phyloP scores from a whole-genome alignment of 768 basidiomycete species.

The Amanita phalloides region DNA sequence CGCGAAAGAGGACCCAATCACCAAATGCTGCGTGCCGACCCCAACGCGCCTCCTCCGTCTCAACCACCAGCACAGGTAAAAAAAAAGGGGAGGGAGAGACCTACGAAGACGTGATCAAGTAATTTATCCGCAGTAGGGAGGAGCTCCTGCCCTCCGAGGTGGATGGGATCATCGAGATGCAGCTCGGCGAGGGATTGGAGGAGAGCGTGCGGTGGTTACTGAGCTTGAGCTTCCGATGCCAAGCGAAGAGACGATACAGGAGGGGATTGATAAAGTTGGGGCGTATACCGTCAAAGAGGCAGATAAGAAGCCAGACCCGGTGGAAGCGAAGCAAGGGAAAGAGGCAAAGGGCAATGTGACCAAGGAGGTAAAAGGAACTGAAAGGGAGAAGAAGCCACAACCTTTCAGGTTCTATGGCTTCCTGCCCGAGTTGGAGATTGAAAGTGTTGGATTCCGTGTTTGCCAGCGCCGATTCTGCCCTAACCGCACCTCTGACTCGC shows the following conservation, averaged over 20 bases:
- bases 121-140: conserved; percentile 59
- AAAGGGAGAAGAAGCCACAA: conserved; percentile 10
- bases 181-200: conserved; percentile 36
- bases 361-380: too few relatives aligned
- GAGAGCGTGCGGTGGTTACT: conserved; percentile 40
- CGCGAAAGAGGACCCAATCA: conserved; percentile 72
- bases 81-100: conserved; percentile 10
- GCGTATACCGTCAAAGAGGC: conserved; percentile 25
- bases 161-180: conserved; percentile 61
- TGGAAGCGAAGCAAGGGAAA: conserved; percentile 4
- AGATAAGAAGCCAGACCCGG: conserved; percentile 11
- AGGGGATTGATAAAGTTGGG: conserved; percentile 37
- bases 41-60: conserved; percentile 10
- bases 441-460: conserved; percentile 35
- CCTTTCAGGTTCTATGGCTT: conserved; percentile 69
- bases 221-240: conserved; percentile 47
- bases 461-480: conserved; percentile 10
- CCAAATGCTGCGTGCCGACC: conserved; percentile 63
- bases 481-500: too few relatives aligned
- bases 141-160: conserved; percentile 51
- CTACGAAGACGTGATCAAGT: conserved; percentile 79
- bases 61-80: conserved; percentile 14
- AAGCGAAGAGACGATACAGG: conserved; percentile 39
- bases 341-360: too few relatives aligned
- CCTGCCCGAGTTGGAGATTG: conserved; percentile 61